Evolutionary conservation across 2,329 filamentous ascomycete species (phyloP), one percentile per base, ranked within the genome.

Genomic region (Colletotrichum limetticola): DNA sequence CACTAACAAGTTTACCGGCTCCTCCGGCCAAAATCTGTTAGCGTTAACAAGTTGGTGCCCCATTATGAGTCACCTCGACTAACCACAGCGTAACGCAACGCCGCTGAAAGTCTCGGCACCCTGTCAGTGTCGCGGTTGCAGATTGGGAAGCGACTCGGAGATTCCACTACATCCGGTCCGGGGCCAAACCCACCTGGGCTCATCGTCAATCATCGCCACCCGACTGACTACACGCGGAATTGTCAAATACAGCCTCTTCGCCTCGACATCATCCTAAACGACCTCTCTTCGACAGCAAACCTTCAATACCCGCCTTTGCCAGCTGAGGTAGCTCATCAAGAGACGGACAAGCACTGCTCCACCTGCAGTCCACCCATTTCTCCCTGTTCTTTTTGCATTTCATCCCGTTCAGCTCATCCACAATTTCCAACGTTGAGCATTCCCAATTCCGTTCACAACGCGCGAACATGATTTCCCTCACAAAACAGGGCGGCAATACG

Each of bases 401-500:
- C 58, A 7, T 49, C 32, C 67, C 60, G 71, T 75, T 72, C 74
- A 74, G 74, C 71, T 74, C 74, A 72, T 57, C 57, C 19, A 75
- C 59, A 67, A 72, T 71, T 64, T 24, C 26, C 57, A 52, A 64
- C 16, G 26, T 69, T 64, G 61, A 68, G 67, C 74, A 53, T 58
- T 71, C 55, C 56, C n/a, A 42, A 68, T 46, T 46, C 28, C 19
- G n/a, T 52, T 4, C 64, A 57, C 7, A 37, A 49, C n/a, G 22
- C 53, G 16, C 75, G 65, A 68, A 46, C 76, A 86, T 86, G 85
- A 84, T 85, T 56, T 79, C 84, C 62, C 79, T 84, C 59, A 77
- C 75, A 9, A 76, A 77, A 46, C 68, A 79, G 11, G 80, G 78
- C 24, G 78, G 78, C 42, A 75, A 75, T 71, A 81, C 81, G 72